Conservation (phyloP, 371 early-diverging fungal genomes). For the Batkoa obscura region DNA sequence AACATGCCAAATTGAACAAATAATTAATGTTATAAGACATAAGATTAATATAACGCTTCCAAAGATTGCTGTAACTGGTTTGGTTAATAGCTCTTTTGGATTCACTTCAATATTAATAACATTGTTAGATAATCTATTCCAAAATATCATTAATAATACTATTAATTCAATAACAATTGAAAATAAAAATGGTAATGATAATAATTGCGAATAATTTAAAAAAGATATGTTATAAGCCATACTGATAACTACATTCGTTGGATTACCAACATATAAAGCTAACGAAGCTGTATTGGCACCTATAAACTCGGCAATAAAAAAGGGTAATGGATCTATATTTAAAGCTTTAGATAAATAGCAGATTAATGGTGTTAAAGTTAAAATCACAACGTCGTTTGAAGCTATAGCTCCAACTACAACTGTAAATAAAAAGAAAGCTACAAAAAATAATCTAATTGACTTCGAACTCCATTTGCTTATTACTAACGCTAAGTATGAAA, state of each 20-base stretch:
- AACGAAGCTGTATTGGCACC: conserved; percentile 57
- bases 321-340: conserved; percentile 31
- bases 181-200: conserved; percentile 47
- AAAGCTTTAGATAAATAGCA: conserved; percentile 43
- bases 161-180: conserved; percentile 28
- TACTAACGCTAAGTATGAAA: conserved; percentile 43
- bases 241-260: conserved; percentile 65
- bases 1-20: conserved; percentile 36
- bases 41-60: conserved; percentile 23
- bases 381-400: conserved; percentile 62
- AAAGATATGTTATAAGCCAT: conserved; percentile 55
- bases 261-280: conserved; percentile 67
- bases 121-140: conserved; percentile 22
- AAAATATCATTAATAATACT: conserved; percentile 25
- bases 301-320: conserved; percentile 45
- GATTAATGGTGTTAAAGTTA: conserved; percentile 60
- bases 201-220: conserved; percentile 55
- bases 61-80: conserved; percentile 31
- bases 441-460: conserved; percentile 33
- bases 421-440: conserved; percentile 43
- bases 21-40: conserved; percentile 33
- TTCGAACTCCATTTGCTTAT: conserved; percentile 28
- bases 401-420: conserved; percentile 49
- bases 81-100: conserved; percentile 28
- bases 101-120: conserved; percentile 23